Evolutionary conservation across 768 basidiomycete species (phyloP).

Genomic region (Hemileccinum rubropunctum): DNA sequence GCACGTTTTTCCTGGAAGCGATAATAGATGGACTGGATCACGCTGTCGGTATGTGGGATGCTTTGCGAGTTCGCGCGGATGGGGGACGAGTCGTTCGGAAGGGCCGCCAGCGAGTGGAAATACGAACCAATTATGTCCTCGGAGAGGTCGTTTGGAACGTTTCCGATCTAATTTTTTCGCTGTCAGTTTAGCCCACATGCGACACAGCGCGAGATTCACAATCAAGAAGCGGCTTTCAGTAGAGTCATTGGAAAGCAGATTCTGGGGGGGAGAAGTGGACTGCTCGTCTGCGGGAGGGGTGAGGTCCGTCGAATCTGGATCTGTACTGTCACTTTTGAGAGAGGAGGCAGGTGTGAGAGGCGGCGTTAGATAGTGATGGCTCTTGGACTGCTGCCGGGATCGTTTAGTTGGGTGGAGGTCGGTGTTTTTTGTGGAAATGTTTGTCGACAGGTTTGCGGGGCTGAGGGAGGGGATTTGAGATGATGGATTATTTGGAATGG

Average conservation of each 20-base stretch:
- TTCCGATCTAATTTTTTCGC: conserved; percentile 34
- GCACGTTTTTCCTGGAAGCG: conserved; percentile 51
- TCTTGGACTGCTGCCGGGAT: conserved; percentile 22
- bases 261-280: conserved; percentile 9
- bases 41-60: conserved; percentile 17
- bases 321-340: conserved; percentile 37
- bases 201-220: conserved; percentile 12
- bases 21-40: conserved; percentile 57
- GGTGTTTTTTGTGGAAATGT: conserved; percentile 10
- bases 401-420: conserved; percentile 19
- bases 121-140: conserved; percentile 31
- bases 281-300: conserved; percentile 23
- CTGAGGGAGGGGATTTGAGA: conserved; percentile 16
- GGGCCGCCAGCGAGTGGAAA: conserved; percentile 26
- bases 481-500: conserved; percentile 17
- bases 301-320: conserved; percentile 32
- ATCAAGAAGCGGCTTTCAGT: conserved; percentile 33
- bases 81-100: conserved; percentile 6
- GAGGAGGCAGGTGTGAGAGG: conserved; percentile 70
- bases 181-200: conserved; percentile 6
- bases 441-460: conserved; percentile 12
- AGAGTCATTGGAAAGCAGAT: conserved; percentile 10
- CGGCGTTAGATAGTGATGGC: conserved; percentile 53
- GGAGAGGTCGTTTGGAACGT: conserved; percentile 35
- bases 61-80: conserved; percentile 6